Evolutionary conservation across 371 early-diverging fungal genomes (phyloP), one percentile per base, ranked within the genome.

Genomic region (Mortierella sp.): DNA sequence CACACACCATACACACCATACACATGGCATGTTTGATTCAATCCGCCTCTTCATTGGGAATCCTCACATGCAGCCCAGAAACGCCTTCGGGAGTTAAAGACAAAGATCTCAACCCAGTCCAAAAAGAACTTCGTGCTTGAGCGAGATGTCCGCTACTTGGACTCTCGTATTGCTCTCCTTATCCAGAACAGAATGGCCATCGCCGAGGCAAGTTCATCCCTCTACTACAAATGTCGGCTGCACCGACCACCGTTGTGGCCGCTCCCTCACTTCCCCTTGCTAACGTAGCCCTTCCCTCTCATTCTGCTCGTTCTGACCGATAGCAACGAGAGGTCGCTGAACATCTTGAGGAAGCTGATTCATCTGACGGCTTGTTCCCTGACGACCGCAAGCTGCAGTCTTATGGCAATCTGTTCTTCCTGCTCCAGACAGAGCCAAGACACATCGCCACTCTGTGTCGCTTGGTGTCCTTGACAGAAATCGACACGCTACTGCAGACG

Each of bases 41-140:
- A 14, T n/a, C 43, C 25, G 19, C 19, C 44, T 28, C 7, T 10
- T 34, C 10, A 34, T 34, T 4, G 34, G 7, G 34, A 34, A 34
- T 10, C 34, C 34, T 10, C 34, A 34, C 34, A n/a, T n/a, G n/a
- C 71, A 91, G 96, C 94, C 10, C 97, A 97, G 78, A 88, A 90
- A 58, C 85, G 86, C 10, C 83, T 97, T 54, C 83, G 94, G 46
- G 96, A 97, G 51, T 79, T 96, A 43, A 97, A 97, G 79, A 80
- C 86, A 31, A 89, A 90, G 61, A 96, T 97, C 43, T 96, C 97
- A 12, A 84, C 89, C 6, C 96, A 96, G 82, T 95, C 95, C 5
- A 97, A 97, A 82, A 94, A 92, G 80, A 97, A 97, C 84, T 97
- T 96, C 82, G 82, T 94, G 31, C 83, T 97, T 14, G 97, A 97